Conservation (phyloP, 768 basidiomycete genomes). For the Agrocybe praecox region DNA sequence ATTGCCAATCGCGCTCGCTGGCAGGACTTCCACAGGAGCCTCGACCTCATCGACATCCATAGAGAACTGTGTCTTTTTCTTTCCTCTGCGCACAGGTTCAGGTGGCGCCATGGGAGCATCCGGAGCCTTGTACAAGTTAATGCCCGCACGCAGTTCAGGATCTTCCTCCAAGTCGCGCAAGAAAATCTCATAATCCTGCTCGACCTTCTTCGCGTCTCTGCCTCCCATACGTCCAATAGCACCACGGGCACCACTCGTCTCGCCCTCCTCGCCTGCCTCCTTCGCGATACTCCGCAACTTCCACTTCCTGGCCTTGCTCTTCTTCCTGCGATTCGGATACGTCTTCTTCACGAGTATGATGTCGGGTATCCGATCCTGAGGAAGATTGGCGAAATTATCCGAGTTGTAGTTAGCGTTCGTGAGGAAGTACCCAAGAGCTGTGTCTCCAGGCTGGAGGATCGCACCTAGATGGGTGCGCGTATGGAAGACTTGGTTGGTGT, state of each 20-base stretch:
- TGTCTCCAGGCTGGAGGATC: constrained; percentile 90
- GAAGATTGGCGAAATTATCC: constrained; percentile 74
- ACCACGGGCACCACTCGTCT: constrained; percentile 75
- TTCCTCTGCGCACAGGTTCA: constrained; percentile 35
- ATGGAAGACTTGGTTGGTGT: constrained; percentile 83
- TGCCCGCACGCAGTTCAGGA: constrained; percentile 81
- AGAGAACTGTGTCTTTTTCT: constrained; percentile 50
- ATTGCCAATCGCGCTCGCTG: constrained; percentile 23
- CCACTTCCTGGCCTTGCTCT: constrained; percentile 85
- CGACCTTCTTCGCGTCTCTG: constrained; percentile 88
- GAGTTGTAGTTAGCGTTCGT: constrained; percentile 93
- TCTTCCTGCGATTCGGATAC: constrained; percentile 93
- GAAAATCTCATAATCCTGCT: constrained; percentile 97
- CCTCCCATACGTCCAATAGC: constrained; percentile 92
- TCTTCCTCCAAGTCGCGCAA: constrained; percentile 94
- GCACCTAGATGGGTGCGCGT: constrained; percentile 96
- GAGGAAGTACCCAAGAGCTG: constrained; percentile 89
- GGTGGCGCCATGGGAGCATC: constrained; percentile 57
- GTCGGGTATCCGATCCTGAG: constrained; percentile 76
- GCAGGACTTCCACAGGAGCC: constrained; percentile 25
- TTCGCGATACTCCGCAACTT: constrained; percentile 90
- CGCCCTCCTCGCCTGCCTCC: constrained; percentile 86
- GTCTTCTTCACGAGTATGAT: constrained; percentile 94
- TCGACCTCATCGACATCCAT: constrained; percentile 72
- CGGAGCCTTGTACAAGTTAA: constrained; percentile 82